Conservation (phyloP, 495 filamentous ascomycete genomes). For the Choiromyces venosus region DNA sequence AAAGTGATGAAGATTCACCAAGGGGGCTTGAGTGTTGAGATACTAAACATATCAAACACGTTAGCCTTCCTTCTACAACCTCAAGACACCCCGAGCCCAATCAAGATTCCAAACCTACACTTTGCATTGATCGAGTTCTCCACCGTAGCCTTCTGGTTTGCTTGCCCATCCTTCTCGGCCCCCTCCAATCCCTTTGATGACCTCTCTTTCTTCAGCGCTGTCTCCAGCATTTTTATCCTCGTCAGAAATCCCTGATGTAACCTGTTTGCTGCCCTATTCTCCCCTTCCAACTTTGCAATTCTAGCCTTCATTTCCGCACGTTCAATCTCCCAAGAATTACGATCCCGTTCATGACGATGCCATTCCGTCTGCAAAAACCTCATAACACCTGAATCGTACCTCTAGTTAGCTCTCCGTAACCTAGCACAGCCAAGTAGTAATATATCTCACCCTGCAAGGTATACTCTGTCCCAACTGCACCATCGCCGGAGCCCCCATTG, state of each 20-base stretch:
- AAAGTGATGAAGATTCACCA: constrained; percentile 29
- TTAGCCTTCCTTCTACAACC: constrained; percentile 18
- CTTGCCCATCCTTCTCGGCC: constrained; percentile 48
- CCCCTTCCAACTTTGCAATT: constrained; percentile 92
- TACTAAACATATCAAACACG: constrained; percentile 16
- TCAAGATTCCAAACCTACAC: constrained; percentile 24
- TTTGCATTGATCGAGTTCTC: constrained; percentile 20
- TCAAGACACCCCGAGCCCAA: neutral
- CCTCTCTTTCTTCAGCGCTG: constrained; percentile 70
- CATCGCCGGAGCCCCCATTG: constrained; percentile 28
- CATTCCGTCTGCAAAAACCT: constrained; percentile 98
- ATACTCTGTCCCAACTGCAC: constrained; percentile 74
- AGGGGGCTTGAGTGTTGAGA: constrained; percentile 15
- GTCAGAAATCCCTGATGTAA: constrained; percentile 80
- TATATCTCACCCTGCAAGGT: constrained; percentile 76
- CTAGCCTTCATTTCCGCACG: constrained; percentile 97
- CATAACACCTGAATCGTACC: constrained; percentile 73
- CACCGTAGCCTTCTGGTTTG: constrained; percentile 44
- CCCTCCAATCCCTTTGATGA: constrained; percentile 38
- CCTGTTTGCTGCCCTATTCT: constrained; percentile 73
- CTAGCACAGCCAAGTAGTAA: constrained; percentile 5
- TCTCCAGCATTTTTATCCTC: constrained; percentile 85
- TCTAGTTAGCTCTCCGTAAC: constrained; percentile 12
- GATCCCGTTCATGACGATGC: constrained; percentile 95
- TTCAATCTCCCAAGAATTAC: constrained; percentile 98